These are phyloP conservation scores for Postia placenta DNA, from an alignment of 768 basidiomycete species.

Conservation along the genomic window DNA sequence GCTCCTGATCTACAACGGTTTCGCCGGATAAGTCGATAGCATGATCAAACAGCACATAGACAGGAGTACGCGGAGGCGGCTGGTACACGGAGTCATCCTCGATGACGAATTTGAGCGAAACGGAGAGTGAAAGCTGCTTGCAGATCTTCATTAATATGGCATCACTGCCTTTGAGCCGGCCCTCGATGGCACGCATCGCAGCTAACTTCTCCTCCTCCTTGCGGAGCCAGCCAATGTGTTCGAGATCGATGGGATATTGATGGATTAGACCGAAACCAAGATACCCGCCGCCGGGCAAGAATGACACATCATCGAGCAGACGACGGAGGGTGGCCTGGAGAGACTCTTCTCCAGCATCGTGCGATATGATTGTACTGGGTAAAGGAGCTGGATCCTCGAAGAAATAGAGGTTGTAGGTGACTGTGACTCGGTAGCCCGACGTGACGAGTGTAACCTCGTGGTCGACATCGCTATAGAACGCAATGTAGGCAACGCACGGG, in stretches of 20 bases:
- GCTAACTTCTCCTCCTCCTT: background rate
- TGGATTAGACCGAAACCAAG: conserved; percentile 36
- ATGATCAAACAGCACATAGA: conserved; percentile 2
- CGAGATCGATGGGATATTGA: conserved; percentile 25
- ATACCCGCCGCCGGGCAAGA: conserved; percentile 34
- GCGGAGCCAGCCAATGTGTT: conserved; percentile 3
- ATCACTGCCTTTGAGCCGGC: conserved; percentile 7
- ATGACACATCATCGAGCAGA: conserved; percentile 26
- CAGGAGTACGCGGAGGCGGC: background rate
- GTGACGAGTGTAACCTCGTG: conserved; percentile 38
- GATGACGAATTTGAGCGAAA: background rate
- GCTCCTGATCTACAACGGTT: background rate
- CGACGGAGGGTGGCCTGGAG: conserved; percentile 14
- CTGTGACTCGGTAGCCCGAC: conserved; percentile 36
- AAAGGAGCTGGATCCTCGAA: conserved; percentile 3
- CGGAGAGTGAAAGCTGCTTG: background rate
- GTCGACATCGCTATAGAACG: conserved; percentile 40
- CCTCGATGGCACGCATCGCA: background rate
- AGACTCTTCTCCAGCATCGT: background rate
- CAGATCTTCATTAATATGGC: conserved; percentile 3
- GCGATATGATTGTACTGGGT: background rate
- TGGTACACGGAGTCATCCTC: background rate
- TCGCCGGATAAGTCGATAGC: background rate
- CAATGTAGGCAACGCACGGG: conserved; percentile 28
- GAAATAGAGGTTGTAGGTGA: conserved; percentile 37